Percentiles rank a stretch among this genome's conserved stretches.
Conservation (phyloP, 1,284 basidiomycete species). For the Moesziomyces globuligerus region DNA sequence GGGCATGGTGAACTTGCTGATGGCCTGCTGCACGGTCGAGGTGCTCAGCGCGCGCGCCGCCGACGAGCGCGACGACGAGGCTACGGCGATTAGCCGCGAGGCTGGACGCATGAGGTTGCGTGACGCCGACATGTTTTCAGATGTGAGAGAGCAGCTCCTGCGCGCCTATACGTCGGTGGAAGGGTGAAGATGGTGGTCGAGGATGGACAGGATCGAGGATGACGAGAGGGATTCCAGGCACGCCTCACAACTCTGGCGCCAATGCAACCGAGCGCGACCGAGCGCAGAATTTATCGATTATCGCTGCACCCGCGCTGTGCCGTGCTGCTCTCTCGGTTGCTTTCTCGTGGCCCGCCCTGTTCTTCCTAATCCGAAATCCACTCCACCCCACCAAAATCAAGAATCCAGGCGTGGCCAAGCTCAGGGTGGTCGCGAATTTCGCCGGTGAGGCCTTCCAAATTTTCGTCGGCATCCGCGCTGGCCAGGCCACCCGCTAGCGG, state of each 20-base stretch:
- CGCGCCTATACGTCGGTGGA: too few relatives aligned
- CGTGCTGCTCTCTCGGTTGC: too few relatives aligned
- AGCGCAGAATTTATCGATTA: slow-evolving; percentile 30
- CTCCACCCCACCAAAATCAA: slow-evolving; percentile 16
- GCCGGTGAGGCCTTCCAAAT: too few relatives aligned
- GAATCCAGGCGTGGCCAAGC: background rate
- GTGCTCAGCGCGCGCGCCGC: slow-evolving; percentile 26
- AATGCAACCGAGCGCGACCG: too few relatives aligned
- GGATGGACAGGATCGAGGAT: background rate
- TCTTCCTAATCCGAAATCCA: slow-evolving; percentile 20
- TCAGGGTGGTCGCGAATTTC: background rate
- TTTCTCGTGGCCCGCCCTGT: too few relatives aligned
- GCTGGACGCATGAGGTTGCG: slow-evolving; percentile 21
- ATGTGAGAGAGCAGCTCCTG: too few relatives aligned
- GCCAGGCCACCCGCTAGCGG: too few relatives aligned
- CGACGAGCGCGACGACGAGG: slow-evolving; percentile 13
- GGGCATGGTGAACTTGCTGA: slow-evolving; percentile 62
- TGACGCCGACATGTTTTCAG: slow-evolving; percentile 37
- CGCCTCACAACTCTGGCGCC: too few relatives aligned
- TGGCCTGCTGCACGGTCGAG: slow-evolving; percentile 38
- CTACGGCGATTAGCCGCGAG: slow-evolving; percentile 22
- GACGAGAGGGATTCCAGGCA: background rate
- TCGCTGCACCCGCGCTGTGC: slow-evolving; percentile 6
- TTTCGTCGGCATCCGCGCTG: too few relatives aligned
- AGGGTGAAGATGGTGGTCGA: background rate